Conservation (phyloP, 208 protist species). For the Crithidia sp. region DNA sequence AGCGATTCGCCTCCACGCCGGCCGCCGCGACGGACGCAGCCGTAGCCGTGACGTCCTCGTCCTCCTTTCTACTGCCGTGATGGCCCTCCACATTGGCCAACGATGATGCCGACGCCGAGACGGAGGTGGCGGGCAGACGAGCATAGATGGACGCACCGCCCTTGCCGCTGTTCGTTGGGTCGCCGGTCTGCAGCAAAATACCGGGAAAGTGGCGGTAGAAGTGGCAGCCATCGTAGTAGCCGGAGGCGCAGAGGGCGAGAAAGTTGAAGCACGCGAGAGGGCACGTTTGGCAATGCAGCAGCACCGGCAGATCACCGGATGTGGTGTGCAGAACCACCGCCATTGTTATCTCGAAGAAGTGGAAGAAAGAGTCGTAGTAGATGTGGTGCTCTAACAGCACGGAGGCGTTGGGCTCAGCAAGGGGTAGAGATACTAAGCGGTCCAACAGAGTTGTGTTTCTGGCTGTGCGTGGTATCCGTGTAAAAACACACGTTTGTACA, state of each 20-base stretch:
- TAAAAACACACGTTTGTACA: no score
- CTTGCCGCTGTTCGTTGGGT: constrained; percentile 93
- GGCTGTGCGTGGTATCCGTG: no score
- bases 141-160: constrained; percentile 95
- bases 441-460: no score
- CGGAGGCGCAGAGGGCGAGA: constrained; percentile 89
- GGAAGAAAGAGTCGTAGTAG: background rate
- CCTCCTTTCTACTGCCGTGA: background rate
- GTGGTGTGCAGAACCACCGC: constrained; percentile 80
- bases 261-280: constrained; percentile 97
- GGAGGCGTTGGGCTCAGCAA: no score
- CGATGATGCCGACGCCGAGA: background rate
- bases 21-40: constrained; percentile 4
- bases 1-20: constrained; percentile 31
- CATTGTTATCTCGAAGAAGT: constrained; percentile 29
- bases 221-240: constrained; percentile 93
- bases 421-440: no score
- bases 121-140: constrained; percentile 1
- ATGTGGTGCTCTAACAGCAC: background rate
- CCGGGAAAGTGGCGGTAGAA: constrained; percentile 95
- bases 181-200: constrained; percentile 94
- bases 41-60: background rate
- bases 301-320: constrained; percentile 64
- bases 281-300: constrained; percentile 75
- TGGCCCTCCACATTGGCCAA: background rate